Conservation (phyloP, 805 yeast species). For the Hagleromyces aurorensis region DNA sequence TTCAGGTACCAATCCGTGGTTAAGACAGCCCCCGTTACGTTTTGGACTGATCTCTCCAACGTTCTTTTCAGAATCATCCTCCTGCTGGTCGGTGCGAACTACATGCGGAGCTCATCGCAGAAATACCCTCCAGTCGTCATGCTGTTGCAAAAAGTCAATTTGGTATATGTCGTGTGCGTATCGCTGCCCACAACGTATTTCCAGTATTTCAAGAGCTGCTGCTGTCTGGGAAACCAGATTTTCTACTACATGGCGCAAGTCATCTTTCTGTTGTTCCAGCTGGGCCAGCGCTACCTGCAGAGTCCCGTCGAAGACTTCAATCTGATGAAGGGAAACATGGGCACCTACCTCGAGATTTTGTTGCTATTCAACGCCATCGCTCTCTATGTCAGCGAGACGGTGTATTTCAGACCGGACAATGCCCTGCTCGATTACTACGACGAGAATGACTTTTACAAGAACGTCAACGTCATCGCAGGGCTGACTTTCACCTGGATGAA, state of each 20-base stretch:
- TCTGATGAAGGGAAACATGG: constrained; percentile 13
- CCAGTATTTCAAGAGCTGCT: constrained; percentile 25
- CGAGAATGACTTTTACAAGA: constrained; percentile 24
- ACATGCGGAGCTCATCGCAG: constrained; percentile 2
- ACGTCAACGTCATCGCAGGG: constrained; percentile 29
- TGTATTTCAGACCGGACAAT: constrained; percentile 33
- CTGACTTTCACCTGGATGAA: constrained; percentile 44
- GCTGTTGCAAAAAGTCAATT: constrained; percentile 12
- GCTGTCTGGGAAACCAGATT: constrained; percentile 23
- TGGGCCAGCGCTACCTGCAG: constrained; percentile 20
- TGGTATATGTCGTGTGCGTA: constrained; percentile 15
- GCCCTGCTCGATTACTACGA: constrained; percentile 32
- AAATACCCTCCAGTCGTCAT: constrained; percentile 8
- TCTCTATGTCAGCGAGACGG: constrained; percentile 36
- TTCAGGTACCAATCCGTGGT: constrained; percentile 7
- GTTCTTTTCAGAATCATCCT: constrained; percentile 16
- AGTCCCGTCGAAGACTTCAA: constrained; percentile 15
- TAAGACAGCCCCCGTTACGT: constrained; percentile 10
- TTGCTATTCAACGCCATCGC: constrained; percentile 26
- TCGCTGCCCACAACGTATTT: constrained; percentile 25
- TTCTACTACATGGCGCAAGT: constrained; percentile 23
- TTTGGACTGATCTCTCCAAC: constrained; percentile 18
- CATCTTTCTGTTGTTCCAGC: constrained; percentile 14
- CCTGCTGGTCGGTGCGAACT: constrained; percentile 8
- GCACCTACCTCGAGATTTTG: constrained; percentile 23